phyloP scores from a whole-genome alignment of 1,139 yeast genomes.

The Magnusiomyces ingens region DNA sequence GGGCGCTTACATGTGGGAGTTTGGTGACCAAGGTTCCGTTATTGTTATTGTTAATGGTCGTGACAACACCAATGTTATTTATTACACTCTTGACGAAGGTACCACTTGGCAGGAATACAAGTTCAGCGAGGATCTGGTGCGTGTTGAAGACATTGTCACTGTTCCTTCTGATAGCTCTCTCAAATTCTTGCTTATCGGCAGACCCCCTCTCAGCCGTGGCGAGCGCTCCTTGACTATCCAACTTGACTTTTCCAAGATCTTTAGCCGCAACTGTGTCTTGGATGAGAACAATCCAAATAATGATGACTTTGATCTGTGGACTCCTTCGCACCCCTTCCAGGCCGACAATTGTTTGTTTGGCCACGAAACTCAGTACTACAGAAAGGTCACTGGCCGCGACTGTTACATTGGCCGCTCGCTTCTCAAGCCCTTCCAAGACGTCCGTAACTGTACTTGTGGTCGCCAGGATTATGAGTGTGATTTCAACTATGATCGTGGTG shows the following conservation, averaged over 20 bases:
- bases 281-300: conserved; percentile 51
- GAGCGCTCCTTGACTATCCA: conserved; percentile 42
- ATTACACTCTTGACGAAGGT: conserved; percentile 77
- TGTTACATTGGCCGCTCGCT: conserved; percentile 64
- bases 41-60: conserved; percentile 60
- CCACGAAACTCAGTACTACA: conserved; percentile 69
- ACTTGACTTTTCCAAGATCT: conserved; percentile 65
- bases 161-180: conserved; percentile 86
- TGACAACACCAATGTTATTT: conserved; percentile 50
- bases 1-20: conserved; percentile 87
- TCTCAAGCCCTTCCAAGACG: conserved; percentile 47
- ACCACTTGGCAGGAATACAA: conserved; percentile 60
- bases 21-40: conserved; percentile 89
- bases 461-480: conserved; percentile 93
- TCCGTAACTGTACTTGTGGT: conserved; percentile 73
- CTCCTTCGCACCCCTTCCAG: conserved; percentile 63
- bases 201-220: conserved; percentile 37
- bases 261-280: conserved; percentile 60
- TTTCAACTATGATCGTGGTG: conserved; percentile 62
- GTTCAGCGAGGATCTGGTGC: conserved; percentile 53
- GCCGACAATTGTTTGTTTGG: conserved; percentile 75
- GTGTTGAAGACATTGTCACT: conserved; percentile 70
- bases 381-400: conserved; percentile 58
- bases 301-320: conserved; percentile 80
- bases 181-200: conserved; percentile 54